Evolutionary conservation across 257 asterid genomes (phyloP).

Genomic region (Ocimum tenuiflorum): DNA sequence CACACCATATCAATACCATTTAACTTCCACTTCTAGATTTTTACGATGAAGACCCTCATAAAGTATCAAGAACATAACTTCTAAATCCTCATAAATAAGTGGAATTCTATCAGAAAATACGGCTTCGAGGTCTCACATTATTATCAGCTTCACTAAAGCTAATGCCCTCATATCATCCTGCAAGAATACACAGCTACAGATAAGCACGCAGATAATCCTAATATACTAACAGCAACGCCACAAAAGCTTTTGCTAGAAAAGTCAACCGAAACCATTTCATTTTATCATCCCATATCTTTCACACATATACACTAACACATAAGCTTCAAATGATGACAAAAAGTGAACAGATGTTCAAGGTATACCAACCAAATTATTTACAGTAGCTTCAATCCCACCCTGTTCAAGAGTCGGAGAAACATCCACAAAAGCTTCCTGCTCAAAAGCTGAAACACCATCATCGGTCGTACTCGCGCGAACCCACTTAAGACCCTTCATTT

Average conservation of each 20-base stretch:
- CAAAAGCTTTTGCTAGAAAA: too few relatives aligned
- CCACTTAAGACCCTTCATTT: conserved; percentile 22
- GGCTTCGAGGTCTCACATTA: background rate
- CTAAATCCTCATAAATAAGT: too few relatives aligned
- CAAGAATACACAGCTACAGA: too few relatives aligned
- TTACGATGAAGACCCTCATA: background rate
- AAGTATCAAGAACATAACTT: background rate
- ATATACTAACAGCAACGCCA: too few relatives aligned
- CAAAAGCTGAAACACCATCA: conserved; percentile 33
- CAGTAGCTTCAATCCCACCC: conserved; percentile 41
- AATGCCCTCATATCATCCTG: background rate
- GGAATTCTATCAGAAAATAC: background rate
- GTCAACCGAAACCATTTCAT: too few relatives aligned
- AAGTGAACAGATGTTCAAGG: background rate
- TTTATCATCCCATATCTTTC: background rate
- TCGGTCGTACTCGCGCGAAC: conserved; percentile 21
- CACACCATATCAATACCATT: background rate
- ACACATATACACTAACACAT: too few relatives aligned
- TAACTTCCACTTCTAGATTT: background rate
- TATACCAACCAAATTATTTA: conserved; percentile 52
- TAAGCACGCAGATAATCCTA: too few relatives aligned
- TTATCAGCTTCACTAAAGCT: background rate
- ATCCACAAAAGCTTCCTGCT: conserved; percentile 42
- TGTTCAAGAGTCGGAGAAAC: conserved; percentile 23
- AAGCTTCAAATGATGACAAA: background rate